These are phyloP conservation scores for Trametes villosa DNA, from an alignment of 768 basidiomycete species.

Conservation along the genomic window DNA sequence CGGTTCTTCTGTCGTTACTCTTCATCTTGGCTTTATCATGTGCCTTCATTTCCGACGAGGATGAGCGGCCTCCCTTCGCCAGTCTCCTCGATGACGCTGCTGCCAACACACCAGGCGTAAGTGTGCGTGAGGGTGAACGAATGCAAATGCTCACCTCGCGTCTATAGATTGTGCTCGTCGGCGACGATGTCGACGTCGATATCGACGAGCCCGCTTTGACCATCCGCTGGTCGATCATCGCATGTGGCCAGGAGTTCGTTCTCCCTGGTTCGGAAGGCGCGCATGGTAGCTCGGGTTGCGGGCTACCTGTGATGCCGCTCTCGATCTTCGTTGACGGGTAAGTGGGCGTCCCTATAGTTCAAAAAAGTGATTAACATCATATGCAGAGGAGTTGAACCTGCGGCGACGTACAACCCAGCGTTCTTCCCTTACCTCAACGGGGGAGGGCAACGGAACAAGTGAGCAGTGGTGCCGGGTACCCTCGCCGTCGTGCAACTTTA, in stretches of 20 bases:
- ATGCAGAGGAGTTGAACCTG: conserved; percentile 41
- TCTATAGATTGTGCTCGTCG: conserved; percentile 55
- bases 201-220: conserved; percentile 60
- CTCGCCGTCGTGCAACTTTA: not conserved
- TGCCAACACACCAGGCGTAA: conserved; percentile 49
- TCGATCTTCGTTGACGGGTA: conserved; percentile 56
- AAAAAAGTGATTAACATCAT: not conserved
- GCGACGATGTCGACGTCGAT: conserved; percentile 62
- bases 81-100: conserved; percentile 46
- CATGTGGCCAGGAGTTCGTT: conserved; percentile 51
- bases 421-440: conserved; percentile 47
- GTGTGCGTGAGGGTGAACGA: conserved; percentile 9
- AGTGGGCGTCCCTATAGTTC: conserved; percentile 11
- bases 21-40: conserved; percentile 54
- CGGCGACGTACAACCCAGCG: conserved; percentile 49
- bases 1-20: conserved; percentile 49
- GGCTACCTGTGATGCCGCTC: conserved; percentile 48
- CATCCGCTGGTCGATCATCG: conserved; percentile 59
- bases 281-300: conserved; percentile 51
- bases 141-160: not conserved
- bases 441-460: conserved; percentile 50
- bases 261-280: conserved; percentile 51
- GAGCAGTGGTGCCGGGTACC: not conserved
- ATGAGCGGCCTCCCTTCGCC: conserved; percentile 47
- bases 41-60: conserved; percentile 53